Evolutionary conservation across 257 asterid genomes (phyloP).

Genomic region (Ophiorrhiza pumila): DNA sequence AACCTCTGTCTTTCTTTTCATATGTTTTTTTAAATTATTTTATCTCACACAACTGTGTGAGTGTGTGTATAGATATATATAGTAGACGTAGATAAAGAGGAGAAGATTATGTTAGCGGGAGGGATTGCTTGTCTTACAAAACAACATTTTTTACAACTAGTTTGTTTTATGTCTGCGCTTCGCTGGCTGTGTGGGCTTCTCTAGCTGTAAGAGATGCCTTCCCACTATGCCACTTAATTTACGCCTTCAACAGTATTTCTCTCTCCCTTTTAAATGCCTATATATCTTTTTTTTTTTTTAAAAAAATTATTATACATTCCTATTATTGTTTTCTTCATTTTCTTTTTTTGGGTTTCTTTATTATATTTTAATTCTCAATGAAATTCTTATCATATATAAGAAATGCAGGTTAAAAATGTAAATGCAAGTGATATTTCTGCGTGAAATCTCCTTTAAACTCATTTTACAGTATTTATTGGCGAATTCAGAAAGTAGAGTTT

Average conservation of each 20-base stretch:
- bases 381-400: no score
- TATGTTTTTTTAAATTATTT: conserved; percentile 7
- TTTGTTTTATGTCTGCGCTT: conserved; percentile 47
- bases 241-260: conserved; percentile 26
- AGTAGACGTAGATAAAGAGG: no score
- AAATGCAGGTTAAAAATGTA: no score
- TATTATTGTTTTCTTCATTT: neutral
- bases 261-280: conserved; percentile 8
- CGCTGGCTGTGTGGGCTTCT: conserved; percentile 59
- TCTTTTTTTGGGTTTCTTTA: no score
- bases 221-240: conserved; percentile 45
- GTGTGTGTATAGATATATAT: neutral
- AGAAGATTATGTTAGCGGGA: neutral
- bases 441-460: no score
- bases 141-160: conserved; percentile 28
- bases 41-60: conserved; percentile 10
- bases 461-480: no score
- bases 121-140: conserved; percentile 39
- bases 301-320: neutral
- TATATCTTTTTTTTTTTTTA: no score
- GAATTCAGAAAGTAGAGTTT: no score
- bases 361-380: no score
- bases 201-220: conserved; percentile 61
- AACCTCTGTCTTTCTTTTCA: conserved; percentile 11
- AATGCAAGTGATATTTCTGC: no score